Evolutionary conservation across 1,284 basidiomycete genomes (phyloP).

Genomic region (Microbotryomycetes sp.): DNA sequence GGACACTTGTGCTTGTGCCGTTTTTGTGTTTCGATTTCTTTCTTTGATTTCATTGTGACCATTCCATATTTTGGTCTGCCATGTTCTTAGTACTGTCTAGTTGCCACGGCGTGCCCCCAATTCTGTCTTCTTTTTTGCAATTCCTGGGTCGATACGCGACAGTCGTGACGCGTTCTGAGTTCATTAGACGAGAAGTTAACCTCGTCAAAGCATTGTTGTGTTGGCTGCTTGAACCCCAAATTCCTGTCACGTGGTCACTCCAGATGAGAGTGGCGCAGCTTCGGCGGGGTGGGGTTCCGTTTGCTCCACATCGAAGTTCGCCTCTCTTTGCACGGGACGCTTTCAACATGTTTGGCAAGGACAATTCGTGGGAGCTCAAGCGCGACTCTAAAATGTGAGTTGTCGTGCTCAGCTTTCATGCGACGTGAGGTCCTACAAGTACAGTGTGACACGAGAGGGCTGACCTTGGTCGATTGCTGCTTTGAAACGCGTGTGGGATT

Average conservation of each 20-base stretch:
- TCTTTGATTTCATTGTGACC: background rate
- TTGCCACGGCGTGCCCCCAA: background rate
- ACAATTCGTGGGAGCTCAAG: background rate
- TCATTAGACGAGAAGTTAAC: background rate
- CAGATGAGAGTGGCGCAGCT: too few species aligned
- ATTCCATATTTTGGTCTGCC: background rate
- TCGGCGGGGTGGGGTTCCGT: background rate
- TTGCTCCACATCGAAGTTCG: too few species aligned
- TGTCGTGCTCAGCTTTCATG: background rate
- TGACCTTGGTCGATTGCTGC: background rate
- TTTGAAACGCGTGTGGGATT: background rate
- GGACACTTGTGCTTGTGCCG: too few species aligned
- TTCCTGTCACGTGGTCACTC: background rate
- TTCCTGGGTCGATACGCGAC: background rate
- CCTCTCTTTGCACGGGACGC: background rate
- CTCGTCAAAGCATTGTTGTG: background rate
- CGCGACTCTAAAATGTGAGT: slow-evolving; percentile 6
- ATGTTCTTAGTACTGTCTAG: background rate
- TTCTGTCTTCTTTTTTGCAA: background rate
- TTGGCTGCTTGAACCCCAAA: background rate
- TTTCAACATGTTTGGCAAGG: background rate
- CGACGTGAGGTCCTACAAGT: too few species aligned
- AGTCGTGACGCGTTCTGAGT: background rate
- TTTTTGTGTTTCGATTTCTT: background rate
- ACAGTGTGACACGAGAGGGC: background rate